Evolutionary conservation across 2,329 filamentous ascomycete species (phyloP).

Genomic region (Diaporthe batatas): DNA sequence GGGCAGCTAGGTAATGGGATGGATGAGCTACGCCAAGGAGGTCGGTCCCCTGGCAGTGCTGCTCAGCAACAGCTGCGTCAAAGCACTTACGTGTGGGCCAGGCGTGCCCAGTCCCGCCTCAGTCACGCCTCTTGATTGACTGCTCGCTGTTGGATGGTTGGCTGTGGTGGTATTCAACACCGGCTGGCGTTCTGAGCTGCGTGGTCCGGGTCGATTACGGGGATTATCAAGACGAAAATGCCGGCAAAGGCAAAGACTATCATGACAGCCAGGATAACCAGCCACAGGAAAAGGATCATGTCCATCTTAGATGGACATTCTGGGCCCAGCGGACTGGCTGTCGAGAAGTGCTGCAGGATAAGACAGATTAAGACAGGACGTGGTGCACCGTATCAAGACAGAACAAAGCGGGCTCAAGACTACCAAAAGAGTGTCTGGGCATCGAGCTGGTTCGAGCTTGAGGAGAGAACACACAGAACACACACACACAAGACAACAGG

Average conservation of each 20-base stretch:
- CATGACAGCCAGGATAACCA: slow-evolving; percentile 41
- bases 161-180: background rate
- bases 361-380: too few relatives aligned
- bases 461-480: background rate
- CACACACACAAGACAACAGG: background rate
- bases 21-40: background rate
- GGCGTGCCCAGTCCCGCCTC: background rate
- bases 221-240: slow-evolving; percentile 37
- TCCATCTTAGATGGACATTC: slow-evolving; percentile 41
- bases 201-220: slow-evolving; percentile 36
- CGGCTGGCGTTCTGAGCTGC: slow-evolving; percentile 17
- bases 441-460: background rate
- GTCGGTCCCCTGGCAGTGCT: background rate
- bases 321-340: slow-evolving; percentile 1
- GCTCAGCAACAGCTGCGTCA: background rate
- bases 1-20: background rate
- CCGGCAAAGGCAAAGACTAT: slow-evolving; percentile 37
- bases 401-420: too few relatives aligned
- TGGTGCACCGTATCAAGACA: too few relatives aligned
- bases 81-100: slow-evolving; percentile 5
- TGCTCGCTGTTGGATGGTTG: too few relatives aligned
- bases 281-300: slow-evolving; percentile 39
- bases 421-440: background rate
- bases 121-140: background rate
- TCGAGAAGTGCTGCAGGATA: background rate